A percentile compares a stretch with the other conserved stretches of the same genome.
phyloP scores from a whole-genome alignment of 768 basidiomycete genomes.

The Hypholoma sublateritium region DNA sequence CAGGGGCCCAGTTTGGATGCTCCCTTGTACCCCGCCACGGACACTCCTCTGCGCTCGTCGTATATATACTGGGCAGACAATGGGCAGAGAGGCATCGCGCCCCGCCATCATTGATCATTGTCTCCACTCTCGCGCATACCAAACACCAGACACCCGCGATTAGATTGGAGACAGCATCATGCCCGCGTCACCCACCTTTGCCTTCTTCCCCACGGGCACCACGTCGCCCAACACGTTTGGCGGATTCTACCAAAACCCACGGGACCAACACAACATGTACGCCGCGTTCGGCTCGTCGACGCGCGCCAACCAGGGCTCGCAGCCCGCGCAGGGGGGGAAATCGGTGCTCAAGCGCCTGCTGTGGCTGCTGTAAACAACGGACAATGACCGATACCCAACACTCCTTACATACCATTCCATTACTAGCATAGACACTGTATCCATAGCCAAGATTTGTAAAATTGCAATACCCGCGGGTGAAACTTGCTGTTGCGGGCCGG shows the following conservation, averaged over 20 bases:
- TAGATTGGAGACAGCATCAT: conserved; percentile 29
- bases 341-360: conserved; percentile 21
- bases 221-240: conserved; percentile 60
- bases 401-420: conserved; percentile 10
- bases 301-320: conserved; percentile 11
- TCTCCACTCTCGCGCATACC: background rate
- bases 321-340: conserved; percentile 18
- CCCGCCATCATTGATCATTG: conserved; percentile 9
- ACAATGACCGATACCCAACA: background rate
- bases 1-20: conserved; percentile 25
- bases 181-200: conserved; percentile 56
- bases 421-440: conserved; percentile 19
- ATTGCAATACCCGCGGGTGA: conserved; percentile 18
- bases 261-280: conserved; percentile 60
- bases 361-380: conserved; percentile 11
- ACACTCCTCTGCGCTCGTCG: conserved; percentile 5
- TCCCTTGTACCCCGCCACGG: conserved; percentile 30
- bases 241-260: conserved; percentile 58
- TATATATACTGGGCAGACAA: conserved; percentile 31
- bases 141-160: conserved; percentile 2
- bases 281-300: conserved; percentile 39
- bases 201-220: conserved; percentile 58
- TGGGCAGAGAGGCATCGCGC: conserved; percentile 12
- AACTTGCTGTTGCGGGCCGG: conserved; percentile 11
- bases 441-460: conserved; percentile 16